Evolutionary conservation across 441 rosid genomes (phyloP), one percentile per base, ranked within the genome.

Genomic region (Euphorbia corollata): DNA sequence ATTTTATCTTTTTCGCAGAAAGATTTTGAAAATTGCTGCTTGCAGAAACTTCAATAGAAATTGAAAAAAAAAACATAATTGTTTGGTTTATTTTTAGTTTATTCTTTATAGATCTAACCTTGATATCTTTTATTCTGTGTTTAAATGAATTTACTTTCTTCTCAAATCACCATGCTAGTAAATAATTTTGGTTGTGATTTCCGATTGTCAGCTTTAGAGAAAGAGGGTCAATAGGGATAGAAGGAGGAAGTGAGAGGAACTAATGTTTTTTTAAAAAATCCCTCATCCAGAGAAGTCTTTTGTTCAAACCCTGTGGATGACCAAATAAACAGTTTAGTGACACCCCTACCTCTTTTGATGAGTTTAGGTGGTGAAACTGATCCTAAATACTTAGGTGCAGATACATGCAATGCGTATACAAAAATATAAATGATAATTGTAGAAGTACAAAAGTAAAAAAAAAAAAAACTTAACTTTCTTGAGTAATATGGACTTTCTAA

Each of bases 141-240:
- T 60, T 36, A 22, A 39, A 24, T 39, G 63, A 51, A 39, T 66
- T 39, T 15, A 45, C 36, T 64, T 61, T 61, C 50, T 27, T 54
- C 20, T 70, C 24, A 12, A 4, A 22, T 55, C 0, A 11, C 59
- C 32, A 55, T 55, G 15, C 10, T 55, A 22, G 30, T 2, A 55
- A 24, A 56, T 22, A 8, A 47, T 61, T 38, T 61, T 51, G 66
- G 22, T 24, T 11, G 32, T 27, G 56, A 43, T 55, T 22, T 54
- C 32, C 12, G 20, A 55, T 55, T 22, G 32, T 55, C 4, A 27
- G n/a, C 34, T 22, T 7, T 23, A 19, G 59, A 23, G 32, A 30
- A 30, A 56, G 34, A 23, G n/a, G 60, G 15, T 56, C 24, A 16
- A 11, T 27, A 12, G 15, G 60, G 36, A 24, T 20, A 9, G 58